Conservation (phyloP, 345 rosid species). For the Hibiscus trionum region DNA sequence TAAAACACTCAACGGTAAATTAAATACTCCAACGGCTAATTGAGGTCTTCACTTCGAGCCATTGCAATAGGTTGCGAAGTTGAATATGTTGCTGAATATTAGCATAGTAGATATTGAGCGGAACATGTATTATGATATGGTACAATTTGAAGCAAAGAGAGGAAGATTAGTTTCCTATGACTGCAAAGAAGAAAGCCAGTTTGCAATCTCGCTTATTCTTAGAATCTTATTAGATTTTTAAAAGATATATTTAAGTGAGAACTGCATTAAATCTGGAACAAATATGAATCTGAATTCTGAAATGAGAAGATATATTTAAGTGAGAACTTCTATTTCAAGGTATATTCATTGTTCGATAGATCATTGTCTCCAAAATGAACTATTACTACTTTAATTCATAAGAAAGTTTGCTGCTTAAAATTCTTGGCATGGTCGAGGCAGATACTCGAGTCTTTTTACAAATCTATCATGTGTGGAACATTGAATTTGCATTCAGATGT, state of each 20-base stretch:
- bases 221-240: background rate
- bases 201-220: background rate
- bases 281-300: background rate
- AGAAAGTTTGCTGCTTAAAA: background rate
- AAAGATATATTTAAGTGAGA: background rate
- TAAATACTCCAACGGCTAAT: too few relatives aligned
- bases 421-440: background rate
- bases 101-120: background rate
- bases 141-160: background rate
- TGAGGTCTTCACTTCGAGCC: too few relatives aligned
- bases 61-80: background rate
- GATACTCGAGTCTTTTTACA: background rate
- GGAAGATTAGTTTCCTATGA: background rate
- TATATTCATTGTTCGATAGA: background rate
- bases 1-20: too few relatives aligned
- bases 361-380: background rate
- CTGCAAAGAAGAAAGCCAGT: background rate
- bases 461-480: background rate
- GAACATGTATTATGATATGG: background rate
- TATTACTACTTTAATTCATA: background rate
- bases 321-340: constrained; percentile 5
- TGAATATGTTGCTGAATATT: background rate
- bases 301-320: background rate
- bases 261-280: background rate
- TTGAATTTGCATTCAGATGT: background rate